Conservation (phyloP, 768 basidiomycete species). For the Pleurotus djamor region DNA sequence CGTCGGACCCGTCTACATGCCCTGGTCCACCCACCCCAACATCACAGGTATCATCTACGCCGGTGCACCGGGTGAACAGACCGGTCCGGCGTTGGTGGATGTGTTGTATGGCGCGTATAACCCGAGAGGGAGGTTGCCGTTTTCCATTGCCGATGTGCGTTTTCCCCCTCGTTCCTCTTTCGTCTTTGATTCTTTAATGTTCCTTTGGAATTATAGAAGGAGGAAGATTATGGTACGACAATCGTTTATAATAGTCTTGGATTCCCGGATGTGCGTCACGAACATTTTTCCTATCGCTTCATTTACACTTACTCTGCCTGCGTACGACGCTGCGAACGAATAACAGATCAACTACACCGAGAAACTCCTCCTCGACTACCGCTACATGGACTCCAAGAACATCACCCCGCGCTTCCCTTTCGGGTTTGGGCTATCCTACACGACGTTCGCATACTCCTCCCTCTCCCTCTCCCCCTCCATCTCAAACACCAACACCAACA, state of each 20-base stretch:
- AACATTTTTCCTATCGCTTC: no score
- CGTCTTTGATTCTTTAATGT: slow-evolving; percentile 43
- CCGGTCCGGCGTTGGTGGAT: slow-evolving; percentile 69
- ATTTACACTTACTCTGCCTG: no score
- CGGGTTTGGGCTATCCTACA: slow-evolving; percentile 52
- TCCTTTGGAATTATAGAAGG: slow-evolving; percentile 20
- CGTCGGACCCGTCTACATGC: slow-evolving; percentile 55
- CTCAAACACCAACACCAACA: slow-evolving; percentile 41
- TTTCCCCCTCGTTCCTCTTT: slow-evolving; percentile 65
- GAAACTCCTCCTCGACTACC: slow-evolving; percentile 39
- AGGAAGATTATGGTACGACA: slow-evolving; percentile 36
- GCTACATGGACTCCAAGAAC: slow-evolving; percentile 14
- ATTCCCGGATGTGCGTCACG: slow-evolving; percentile 26
- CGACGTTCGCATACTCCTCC: slow-evolving; percentile 69
- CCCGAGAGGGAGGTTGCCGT: slow-evolving; percentile 68
- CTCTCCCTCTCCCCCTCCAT: slow-evolving; percentile 43
- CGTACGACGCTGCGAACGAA: no score
- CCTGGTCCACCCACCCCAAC: slow-evolving; percentile 74
- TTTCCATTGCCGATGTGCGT: slow-evolving; percentile 67
- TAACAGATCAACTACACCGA: slow-evolving; percentile 65
- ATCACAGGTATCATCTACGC: slow-evolving; percentile 75
- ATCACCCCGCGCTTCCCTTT: slow-evolving; percentile 7
- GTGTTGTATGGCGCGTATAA: slow-evolving; percentile 70
- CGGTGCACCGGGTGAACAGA: slow-evolving; percentile 63
- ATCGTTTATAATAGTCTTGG: slow-evolving; percentile 42